Evolutionary conservation across 1,139 yeast genomes (phyloP), one percentile per base, ranked within the genome.

Genomic region (Citeromyces hawaiiensis): DNA sequence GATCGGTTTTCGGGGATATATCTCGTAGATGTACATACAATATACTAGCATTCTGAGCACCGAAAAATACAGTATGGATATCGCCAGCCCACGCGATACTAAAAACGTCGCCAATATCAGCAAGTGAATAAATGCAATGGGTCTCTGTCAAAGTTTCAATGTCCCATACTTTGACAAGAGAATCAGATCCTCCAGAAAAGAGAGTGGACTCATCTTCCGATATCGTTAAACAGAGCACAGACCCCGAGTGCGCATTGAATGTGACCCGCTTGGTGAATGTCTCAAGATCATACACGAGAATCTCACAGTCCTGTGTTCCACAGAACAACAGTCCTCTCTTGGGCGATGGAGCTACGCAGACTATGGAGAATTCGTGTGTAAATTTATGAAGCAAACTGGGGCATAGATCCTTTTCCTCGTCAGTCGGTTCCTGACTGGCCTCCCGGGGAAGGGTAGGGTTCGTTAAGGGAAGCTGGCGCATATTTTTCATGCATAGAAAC

Each of bases 31-130:
- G 60, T 45, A 85, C 75, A 79, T 85, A 88, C 34, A 85, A 71
- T 17, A 91, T 71, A 1, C 91, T 73, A 1, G 97, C 96, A 54
- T 88, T 88, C 56, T 91, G 97, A 9, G 95, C 80, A 1, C 98
- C 98, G 48, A 86, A 72, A 47, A 79, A 85, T 9, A 91, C 62
- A 0, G 86, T 73, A 38, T 76, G 70, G 11, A 72, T 56, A 1
- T 60, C 49, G 16, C 74, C 74, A 25, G 80, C 70, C 76, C 93
- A 86, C 4, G 77, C 72, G 29, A 91, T 61, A 4, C 95, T 81
- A 54, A 91, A 88, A 15, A 91, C 81, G 56, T 91, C 98, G 36
- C 98, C 98, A 39, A 91, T 82, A 59, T 91, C 98, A 36, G 83
- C 71, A 14, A 81, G 59, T 0, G 94, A 81, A 55, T 91, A 91